Base-by-base conservation (phyloP, 805 yeast genomes). In the Kuraishia floccosa region DNA sequence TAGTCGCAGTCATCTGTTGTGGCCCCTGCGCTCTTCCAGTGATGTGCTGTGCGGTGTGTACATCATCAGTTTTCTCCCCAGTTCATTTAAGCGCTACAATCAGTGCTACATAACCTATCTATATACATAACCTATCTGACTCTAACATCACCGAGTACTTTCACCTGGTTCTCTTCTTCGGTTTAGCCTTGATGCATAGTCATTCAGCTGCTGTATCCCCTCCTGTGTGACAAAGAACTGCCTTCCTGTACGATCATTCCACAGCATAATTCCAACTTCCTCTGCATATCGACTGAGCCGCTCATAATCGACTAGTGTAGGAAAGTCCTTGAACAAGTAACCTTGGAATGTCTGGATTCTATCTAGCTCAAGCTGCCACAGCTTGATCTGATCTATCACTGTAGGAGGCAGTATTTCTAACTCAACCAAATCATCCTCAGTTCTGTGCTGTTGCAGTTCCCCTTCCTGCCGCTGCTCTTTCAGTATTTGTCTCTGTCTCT, bases 311-410 rank as follows among this genome's bases (percentile, higher is more conserved):
- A 72, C 69, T 32, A 70, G 79, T 36, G 65, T 78, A 16, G 77
- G 63, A 51, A 91, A 91, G 43, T 89, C 96, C 35, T 84, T 78
- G 57, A 83, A 91, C 28, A 91, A 54, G 36, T 78, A 86, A 0
- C 99, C 99, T 18, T 77, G 84, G 30, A 74, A 81, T 1, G 91
- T 72, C 42, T 81, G 76, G 40, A 91, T 83, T 55, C 99, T 71
- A 52, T 91, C 97, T 58, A 87, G 56, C 50, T 91, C 99, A 37
- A 91, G 62, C 58, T 91, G 97, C 99, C 99, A 91, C 32, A 91
- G 63, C 49, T 76, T 78, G 43, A 91, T 83, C 52, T 91, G 99
- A 54, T 91, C 99, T 1, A 84, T 82, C n/a, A 91, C 94, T 0
- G 95, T 91, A 1, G 97, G 95, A 3, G 97, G 97, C 5, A 82